Percentiles rank a stretch among this genome's conserved stretches.
These are phyloP conservation scores for Chlorella sp. DNA, from an alignment of 139 green algal species.

Conservation along the genomic window DNA sequence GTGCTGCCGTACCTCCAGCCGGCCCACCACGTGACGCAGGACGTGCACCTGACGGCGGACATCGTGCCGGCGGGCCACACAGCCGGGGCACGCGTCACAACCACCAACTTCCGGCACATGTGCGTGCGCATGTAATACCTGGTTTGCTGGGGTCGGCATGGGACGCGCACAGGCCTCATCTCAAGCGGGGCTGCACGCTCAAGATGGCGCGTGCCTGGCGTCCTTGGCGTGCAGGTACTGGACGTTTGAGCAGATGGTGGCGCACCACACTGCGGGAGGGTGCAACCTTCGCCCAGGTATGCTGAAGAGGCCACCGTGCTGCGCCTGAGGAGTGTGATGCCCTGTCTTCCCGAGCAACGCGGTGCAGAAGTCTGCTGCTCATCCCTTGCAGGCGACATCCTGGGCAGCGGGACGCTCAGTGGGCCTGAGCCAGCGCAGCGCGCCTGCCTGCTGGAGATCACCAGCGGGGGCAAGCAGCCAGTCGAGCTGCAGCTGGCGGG, in stretches of 20 bases:
- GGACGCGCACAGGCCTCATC: too few relatives aligned
- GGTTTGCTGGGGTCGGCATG: too few relatives aligned
- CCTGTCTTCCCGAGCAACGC: too few relatives aligned
- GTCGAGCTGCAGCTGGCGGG: constrained; percentile 25
- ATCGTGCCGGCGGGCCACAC: constrained; percentile 30
- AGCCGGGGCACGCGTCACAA: constrained; percentile 23
- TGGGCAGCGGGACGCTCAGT: constrained; percentile 88
- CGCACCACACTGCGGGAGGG: constrained; percentile 85
- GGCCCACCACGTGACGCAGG: constrained; percentile 31
- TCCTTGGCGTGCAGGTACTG: constrained; percentile 63
- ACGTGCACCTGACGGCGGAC: constrained; percentile 68
- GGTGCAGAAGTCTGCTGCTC: too few relatives aligned
- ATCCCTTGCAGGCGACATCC: constrained; percentile 59
- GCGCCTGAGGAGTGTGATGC: too few relatives aligned
- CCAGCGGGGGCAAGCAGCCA: constrained; percentile 36
- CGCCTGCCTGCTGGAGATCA: constrained; percentile 67
- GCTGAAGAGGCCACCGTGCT: constrained; percentile 29
- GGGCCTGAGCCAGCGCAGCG: constrained; percentile 19
- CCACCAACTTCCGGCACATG: constrained; percentile 68
- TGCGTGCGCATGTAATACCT: constrained; percentile 24
- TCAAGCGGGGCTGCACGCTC: not conserved
- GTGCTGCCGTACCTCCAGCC: constrained; percentile 69
- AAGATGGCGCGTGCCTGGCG: not conserved
- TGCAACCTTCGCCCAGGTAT: constrained; percentile 85
- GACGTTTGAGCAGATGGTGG: constrained; percentile 86